Evolutionary conservation across 75 land plant genomes (phyloP).

Genomic region (Adiantum capillusveneris): DNA sequence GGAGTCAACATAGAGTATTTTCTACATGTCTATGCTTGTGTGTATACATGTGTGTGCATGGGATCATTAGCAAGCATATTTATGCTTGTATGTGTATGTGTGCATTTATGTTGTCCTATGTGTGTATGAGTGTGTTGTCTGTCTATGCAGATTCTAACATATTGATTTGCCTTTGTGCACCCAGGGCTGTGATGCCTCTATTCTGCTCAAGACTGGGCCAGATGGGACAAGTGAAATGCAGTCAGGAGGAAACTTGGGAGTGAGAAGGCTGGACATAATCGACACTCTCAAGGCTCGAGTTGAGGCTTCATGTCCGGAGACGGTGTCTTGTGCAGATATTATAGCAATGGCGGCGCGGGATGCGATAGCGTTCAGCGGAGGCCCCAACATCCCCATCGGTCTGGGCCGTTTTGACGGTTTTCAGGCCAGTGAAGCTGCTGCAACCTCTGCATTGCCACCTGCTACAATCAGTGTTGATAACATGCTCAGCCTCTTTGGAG

Average conservation of each 20-base stretch:
- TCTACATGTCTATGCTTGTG: too few species aligned
- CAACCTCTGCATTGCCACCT: slow-evolving; percentile 9
- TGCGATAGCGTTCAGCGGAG: slow-evolving; percentile 13
- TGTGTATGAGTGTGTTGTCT: too few species aligned
- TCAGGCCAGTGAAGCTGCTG: slow-evolving; percentile 5
- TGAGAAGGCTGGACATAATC: slow-evolving; percentile 4
- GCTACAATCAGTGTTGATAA: slow-evolving; percentile 5
- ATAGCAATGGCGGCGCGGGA: slow-evolving; percentile 10
- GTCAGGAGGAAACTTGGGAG: neutral
- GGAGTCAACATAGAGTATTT: too few species aligned
- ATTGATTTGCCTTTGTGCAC: too few species aligned
- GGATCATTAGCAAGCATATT: too few species aligned
- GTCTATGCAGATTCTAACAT: too few species aligned
- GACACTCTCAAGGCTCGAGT: slow-evolving; percentile 10
- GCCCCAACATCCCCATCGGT: slow-evolving; percentile 9
- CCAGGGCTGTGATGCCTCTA: slow-evolving; percentile 60
- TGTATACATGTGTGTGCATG: too few species aligned
- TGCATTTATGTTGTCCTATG: too few species aligned
- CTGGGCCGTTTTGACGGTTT: slow-evolving; percentile 13
- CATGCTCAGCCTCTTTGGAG: slow-evolving; percentile 1
- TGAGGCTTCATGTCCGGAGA: slow-evolving; percentile 6
- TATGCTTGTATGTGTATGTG: too few species aligned
- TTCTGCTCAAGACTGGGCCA: slow-evolving; percentile 22
- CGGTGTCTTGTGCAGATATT: slow-evolving; percentile 16
- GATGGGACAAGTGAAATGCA: slow-evolving; percentile 3